Base-by-base conservation (phyloP, 2,329 filamentous ascomycete species). In the Verticillium alfalfae region DNA sequence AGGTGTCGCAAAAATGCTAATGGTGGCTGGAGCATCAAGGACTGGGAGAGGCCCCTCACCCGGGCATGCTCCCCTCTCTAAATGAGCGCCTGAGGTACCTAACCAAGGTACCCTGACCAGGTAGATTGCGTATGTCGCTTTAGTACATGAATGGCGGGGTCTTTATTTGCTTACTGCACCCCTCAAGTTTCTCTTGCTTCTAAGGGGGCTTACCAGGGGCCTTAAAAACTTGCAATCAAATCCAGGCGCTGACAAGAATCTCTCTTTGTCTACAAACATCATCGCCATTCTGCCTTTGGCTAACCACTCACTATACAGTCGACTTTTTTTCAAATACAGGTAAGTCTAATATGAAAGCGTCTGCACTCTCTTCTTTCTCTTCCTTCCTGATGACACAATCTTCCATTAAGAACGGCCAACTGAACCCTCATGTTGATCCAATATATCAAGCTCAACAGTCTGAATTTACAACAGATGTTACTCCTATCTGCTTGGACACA, bases 381-480 rank as follows among this genome's bases (percentile, higher is more conserved):
- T 34, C 36, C 2, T 15, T 36, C 57, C 36, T 58, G 63, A 65
- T 65, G 63, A 65, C 54, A 49, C 57, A 36, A 49, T 62, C 62
- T 65, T 64, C 63, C 60, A 59, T 64, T 64, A 65, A 64, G 63
- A 65, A 65, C 63, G 63, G 63, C 63, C 63, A 65, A 65, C 63
- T 60, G 63, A 65, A 65, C 16, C 57, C 59, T 36, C 31, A 62
- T 65, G 63, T 65, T 65, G 63, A 65, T 65, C 52, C 59, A 62
- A 63, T 56, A 54, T 39, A 61, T 60, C 63, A 65, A 65, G 63
- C 63, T 65, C 63, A 65, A 65, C 63, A 65, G 63, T 65, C 63
- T 65, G 63, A 65, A 3, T 22, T 52, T 10, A 2, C 22, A 12
- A 52, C 8, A 52, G 9, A 22, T 22, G 5, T 26, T 26, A 22